phyloP scores from a whole-genome alignment of 2,329 filamentous ascomycete genomes.

The Ascochyta pisi region DNA sequence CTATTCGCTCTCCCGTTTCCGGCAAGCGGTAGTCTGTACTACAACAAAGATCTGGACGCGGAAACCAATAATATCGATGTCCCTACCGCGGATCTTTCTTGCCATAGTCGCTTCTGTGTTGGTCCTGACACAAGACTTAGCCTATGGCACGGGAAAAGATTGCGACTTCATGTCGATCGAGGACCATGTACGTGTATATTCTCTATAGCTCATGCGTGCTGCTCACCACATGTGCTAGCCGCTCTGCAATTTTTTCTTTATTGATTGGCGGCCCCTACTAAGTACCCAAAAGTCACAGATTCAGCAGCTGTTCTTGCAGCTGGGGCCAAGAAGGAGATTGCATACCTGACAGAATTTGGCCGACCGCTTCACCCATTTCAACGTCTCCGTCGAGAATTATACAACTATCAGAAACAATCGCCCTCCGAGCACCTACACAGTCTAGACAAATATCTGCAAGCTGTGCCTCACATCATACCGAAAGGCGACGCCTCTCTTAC shows the following conservation, averaged over 20 bases:
- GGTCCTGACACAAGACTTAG: constrained; percentile 38
- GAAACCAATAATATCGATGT: constrained; percentile 24
- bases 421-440: constrained; percentile 37
- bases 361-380: constrained; percentile 41
- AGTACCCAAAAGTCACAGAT: constrained; percentile 31
- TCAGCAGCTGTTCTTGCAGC: constrained; percentile 32
- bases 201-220: neutral
- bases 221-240: neutral
- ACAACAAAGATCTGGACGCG: constrained; percentile 23
- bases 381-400: constrained; percentile 41
- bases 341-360: constrained; percentile 37
- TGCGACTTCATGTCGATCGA: constrained; percentile 31
- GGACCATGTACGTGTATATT: constrained; percentile 41
- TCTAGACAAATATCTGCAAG: constrained; percentile 39
- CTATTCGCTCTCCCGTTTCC: constrained; percentile 36
- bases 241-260: neutral
- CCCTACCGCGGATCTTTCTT: constrained; percentile 5
- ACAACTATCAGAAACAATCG: constrained; percentile 38
- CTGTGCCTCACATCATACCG: constrained; percentile 33
- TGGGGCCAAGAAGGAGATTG: constrained; percentile 44
- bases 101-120: constrained; percentile 32
- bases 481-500: constrained; percentile 16
- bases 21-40: constrained; percentile 46
- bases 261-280: constrained; percentile 18
- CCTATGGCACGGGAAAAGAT: constrained; percentile 43